Percentiles rank a stretch among this genome's conserved stretches.
phyloP scores from a whole-genome alignment of 305 asterid genomes.

The Solanum aculeatissimum region DNA sequence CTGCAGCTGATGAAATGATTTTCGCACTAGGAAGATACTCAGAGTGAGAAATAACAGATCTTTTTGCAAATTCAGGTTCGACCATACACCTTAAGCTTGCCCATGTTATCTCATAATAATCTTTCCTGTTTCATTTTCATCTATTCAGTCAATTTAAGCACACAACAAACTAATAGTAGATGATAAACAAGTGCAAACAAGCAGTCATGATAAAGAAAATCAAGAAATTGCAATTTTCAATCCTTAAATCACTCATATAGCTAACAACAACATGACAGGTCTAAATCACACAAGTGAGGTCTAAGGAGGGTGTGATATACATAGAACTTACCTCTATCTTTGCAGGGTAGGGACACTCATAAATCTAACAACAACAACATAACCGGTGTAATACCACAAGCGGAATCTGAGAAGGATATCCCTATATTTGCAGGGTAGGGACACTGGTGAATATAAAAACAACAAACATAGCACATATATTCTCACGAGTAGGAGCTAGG shows the following conservation, averaged over 20 bases:
- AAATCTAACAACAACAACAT: background rate
- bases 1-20: constrained; percentile 12
- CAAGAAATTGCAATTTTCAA: background rate
- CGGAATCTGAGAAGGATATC: background rate
- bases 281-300: background rate
- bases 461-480: background rate
- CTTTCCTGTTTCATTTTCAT: constrained; percentile 18
- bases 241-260: background rate
- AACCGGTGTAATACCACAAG: background rate
- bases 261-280: background rate
- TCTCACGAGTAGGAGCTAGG: background rate
- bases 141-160: background rate
- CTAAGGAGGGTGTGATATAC: background rate
- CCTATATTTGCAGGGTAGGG: background rate
- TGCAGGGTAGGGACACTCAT: background rate
- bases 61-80: constrained; percentile 30
- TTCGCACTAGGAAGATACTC: constrained; percentile 24
- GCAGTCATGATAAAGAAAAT: background rate
- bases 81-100: constrained; percentile 34
- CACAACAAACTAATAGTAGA: background rate
- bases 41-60: constrained; percentile 24
- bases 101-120: constrained; percentile 33
- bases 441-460: background rate
- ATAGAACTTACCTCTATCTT: background rate
- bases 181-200: background rate